Percentiles rank a stretch among this genome's conserved stretches.
These are phyloP conservation scores for Fusarium dlaminii DNA, from an alignment of 2,329 filamentous ascomycete genomes.

Conservation along the genomic window DNA sequence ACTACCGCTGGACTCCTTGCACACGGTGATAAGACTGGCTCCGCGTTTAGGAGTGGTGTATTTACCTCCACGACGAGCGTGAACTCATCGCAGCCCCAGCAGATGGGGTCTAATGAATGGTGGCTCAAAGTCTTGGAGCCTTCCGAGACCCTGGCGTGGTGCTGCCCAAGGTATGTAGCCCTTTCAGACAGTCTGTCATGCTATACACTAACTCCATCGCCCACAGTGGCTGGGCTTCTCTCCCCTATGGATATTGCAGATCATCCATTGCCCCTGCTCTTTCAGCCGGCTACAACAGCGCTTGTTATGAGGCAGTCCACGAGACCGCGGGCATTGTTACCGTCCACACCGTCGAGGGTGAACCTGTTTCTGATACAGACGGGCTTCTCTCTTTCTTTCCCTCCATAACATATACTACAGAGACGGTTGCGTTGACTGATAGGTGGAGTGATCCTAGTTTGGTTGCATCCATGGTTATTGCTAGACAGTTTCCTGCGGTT, in stretches of 20 bases:
- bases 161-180: constrained; percentile 33
- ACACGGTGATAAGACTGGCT: background rate
- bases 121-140: constrained; percentile 15
- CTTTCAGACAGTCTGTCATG: background rate
- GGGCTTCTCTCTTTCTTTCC: background rate
- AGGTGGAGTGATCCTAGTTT: background rate
- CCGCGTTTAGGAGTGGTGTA: background rate
- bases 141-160: constrained; percentile 36
- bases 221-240: constrained; percentile 22
- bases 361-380: background rate
- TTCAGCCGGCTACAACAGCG: background rate
- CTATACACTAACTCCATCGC: background rate
- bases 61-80: constrained; percentile 11
- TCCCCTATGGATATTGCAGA: constrained; percentile 7
- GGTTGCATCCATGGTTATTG: background rate
- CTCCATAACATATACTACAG: background rate
- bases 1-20: constrained; percentile 36
- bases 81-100: background rate
- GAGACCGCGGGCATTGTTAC: background rate
- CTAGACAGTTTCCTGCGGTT: constrained; percentile 14
- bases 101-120: background rate
- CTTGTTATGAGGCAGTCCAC: background rate
- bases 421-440: background rate
- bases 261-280: constrained; percentile 7
- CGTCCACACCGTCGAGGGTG: constrained; percentile 20